Evolutionary conservation across 768 basidiomycete species (phyloP).

Genomic region (Hericium erinaceus): DNA sequence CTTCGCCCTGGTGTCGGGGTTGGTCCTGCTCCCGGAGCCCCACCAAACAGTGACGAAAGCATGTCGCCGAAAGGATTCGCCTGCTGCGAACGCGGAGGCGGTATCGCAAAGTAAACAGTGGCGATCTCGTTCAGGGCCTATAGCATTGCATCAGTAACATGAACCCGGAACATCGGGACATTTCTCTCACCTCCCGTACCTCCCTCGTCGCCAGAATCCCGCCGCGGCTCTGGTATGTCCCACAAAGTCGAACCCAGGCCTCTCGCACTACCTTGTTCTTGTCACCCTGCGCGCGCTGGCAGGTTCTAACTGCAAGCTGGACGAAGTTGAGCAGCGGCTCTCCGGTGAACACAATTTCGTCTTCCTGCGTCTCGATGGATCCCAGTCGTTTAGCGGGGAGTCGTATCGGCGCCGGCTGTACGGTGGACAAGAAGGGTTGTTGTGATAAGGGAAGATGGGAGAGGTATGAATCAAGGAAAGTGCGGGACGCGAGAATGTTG

Average conservation of each 20-base stretch:
- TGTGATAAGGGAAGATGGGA: slow-evolving; percentile 46
- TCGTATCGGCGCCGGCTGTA: slow-evolving; percentile 22
- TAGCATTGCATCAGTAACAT: neutral
- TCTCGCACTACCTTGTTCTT: slow-evolving; percentile 68
- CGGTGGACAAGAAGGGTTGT: slow-evolving; percentile 31
- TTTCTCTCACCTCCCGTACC: slow-evolving; percentile 31
- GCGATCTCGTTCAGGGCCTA: slow-evolving; percentile 65
- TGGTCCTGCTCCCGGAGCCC: slow-evolving; percentile 13
- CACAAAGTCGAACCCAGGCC: slow-evolving; percentile 78
- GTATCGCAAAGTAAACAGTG: slow-evolving; percentile 78
- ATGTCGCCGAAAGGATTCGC: slow-evolving; percentile 85
- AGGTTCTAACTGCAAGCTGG: slow-evolving; percentile 82
- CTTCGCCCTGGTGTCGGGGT: slow-evolving; percentile 27
- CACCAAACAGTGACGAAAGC: slow-evolving; percentile 79
- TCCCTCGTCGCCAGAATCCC: slow-evolving; percentile 50
- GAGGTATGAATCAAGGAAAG: slow-evolving; percentile 81
- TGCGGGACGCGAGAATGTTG: slow-evolving; percentile 86
- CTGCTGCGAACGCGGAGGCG: slow-evolving; percentile 59
- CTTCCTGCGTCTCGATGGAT: slow-evolving; percentile 16
- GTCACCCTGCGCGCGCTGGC: slow-evolving; percentile 78
- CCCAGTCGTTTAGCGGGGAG: slow-evolving; percentile 31
- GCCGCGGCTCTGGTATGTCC: slow-evolving; percentile 72
- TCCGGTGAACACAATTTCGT: slow-evolving; percentile 66
- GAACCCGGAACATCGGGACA: neutral
- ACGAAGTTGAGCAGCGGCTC: slow-evolving; percentile 80